Conservation (phyloP, 1,139 yeast species). For the Diutina mesorugosa region DNA sequence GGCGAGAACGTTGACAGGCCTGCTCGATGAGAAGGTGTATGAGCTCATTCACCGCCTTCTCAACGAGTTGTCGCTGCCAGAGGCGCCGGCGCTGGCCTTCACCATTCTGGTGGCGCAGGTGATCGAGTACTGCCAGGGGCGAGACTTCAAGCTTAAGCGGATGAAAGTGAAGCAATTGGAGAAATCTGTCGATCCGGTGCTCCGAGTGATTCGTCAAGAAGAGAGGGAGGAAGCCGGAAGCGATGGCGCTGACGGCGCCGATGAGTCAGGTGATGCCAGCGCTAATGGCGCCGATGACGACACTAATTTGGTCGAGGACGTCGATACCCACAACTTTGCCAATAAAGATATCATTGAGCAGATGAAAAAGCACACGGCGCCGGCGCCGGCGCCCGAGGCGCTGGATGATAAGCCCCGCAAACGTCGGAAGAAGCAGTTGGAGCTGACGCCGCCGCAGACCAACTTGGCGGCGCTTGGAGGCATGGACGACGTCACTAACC, state of each 20-base stretch:
- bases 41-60: conserved; percentile 36
- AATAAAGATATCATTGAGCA: conserved; percentile 48
- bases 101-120: conserved; percentile 41
- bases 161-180: conserved; percentile 46
- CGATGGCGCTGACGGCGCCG: conserved; percentile 15
- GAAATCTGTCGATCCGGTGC: conserved; percentile 43
- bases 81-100: conserved; percentile 45
- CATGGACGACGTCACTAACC: conserved; percentile 68
- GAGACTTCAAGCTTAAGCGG: conserved; percentile 55
- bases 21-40: conserved; percentile 37
- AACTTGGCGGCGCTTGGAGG: conserved; percentile 78
- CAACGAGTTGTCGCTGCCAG: conserved; percentile 37
- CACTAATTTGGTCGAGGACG: conserved; percentile 44
- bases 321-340: conserved; percentile 18
- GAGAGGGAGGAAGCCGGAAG: conserved; percentile 24
- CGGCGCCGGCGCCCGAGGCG: conserved; percentile 14
- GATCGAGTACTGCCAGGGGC: conserved; percentile 38
- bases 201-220: conserved; percentile 31
- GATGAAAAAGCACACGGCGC: conserved; percentile 68
- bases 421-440: conserved; percentile 30
- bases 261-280: conserved; percentile 19
- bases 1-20: neutral
- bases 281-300: conserved; percentile 17
- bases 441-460: conserved; percentile 58
- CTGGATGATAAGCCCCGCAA: conserved; percentile 15